A percentile compares a stretch with the other conserved stretches of the same genome.
phyloP scores from a whole-genome alignment of 108 stramenopile genomes.

The Cyclotella cryptica region DNA sequence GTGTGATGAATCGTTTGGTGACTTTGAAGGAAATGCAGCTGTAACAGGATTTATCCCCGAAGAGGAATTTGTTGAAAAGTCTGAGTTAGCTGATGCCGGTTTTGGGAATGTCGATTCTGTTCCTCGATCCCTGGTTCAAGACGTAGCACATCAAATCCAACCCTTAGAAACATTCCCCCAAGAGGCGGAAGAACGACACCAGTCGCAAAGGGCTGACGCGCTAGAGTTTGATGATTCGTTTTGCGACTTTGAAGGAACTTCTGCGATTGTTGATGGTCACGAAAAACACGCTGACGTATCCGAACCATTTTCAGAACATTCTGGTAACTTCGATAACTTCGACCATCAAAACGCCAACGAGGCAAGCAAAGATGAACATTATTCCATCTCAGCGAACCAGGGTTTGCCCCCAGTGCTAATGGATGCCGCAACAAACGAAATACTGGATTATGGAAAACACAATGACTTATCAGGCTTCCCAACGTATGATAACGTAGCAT shows the following conservation, averaged over 20 bases:
- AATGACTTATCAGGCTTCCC: too few species aligned
- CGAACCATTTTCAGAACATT: too few species aligned
- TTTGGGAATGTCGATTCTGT: neutral
- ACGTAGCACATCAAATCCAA: too few species aligned
- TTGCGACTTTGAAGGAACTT: slow-evolving; percentile 18
- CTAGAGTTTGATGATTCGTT: slow-evolving; percentile 20
- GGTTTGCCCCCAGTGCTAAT: too few species aligned
- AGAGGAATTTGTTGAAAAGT: neutral
- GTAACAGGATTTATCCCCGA: slow-evolving; percentile 1
- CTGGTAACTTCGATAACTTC: too few species aligned
- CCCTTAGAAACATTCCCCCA: neutral
- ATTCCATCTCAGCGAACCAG: too few species aligned
- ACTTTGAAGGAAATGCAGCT: slow-evolving; percentile 25
- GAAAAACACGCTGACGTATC: slow-evolving; percentile 18
- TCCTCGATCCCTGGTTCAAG: neutral
- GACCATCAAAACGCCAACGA: too few species aligned
- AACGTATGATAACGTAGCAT: too few species aligned
- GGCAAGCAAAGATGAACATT: too few species aligned
- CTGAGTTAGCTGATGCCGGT: neutral
- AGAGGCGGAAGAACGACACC: neutral
- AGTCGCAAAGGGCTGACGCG: neutral
- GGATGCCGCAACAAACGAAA: too few species aligned
- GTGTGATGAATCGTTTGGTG: slow-evolving; percentile 34
- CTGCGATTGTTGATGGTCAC: neutral
- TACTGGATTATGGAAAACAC: too few species aligned